phyloP scores from a whole-genome alignment of 805 yeast species.

The Starmerella stellata region DNA sequence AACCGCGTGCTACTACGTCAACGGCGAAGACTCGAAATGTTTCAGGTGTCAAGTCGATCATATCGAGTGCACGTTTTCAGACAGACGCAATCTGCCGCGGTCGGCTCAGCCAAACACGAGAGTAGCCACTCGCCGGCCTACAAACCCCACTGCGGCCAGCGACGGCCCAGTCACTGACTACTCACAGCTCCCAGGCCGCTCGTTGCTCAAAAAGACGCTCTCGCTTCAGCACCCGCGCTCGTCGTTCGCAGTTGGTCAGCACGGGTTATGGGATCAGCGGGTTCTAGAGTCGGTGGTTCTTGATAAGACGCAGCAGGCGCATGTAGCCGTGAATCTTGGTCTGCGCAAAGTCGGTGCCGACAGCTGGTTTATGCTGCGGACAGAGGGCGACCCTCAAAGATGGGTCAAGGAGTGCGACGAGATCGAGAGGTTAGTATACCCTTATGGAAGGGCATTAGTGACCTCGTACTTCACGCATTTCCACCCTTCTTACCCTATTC shows the following conservation, averaged over 20 bases:
- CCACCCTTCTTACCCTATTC: constrained; percentile 80
- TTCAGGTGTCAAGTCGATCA: constrained; percentile 61
- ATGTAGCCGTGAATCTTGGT: constrained; percentile 44
- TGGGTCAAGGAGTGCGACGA: constrained; percentile 66
- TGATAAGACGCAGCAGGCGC: constrained; percentile 65
- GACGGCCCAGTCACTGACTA: constrained; percentile 45
- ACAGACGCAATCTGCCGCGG: constrained; percentile 19
- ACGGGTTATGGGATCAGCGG: constrained; percentile 62
- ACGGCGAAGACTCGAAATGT: constrained; percentile 35
- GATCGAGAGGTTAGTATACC: constrained; percentile 73
- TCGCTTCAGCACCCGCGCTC: constrained; percentile 80
- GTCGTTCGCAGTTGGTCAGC: constrained; percentile 73
- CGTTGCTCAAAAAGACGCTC: constrained; percentile 47
- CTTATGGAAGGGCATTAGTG: constrained; percentile 57
- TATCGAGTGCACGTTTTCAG: constrained; percentile 57
- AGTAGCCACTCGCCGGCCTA: neutral
- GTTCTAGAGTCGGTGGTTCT: constrained; percentile 46
- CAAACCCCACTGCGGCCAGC: constrained; percentile 4
- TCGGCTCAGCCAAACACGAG: neutral
- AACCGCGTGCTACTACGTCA: constrained; percentile 54
- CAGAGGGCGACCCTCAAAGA: constrained; percentile 54
- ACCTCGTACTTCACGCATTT: constrained; percentile 67
- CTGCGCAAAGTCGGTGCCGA: constrained; percentile 63
- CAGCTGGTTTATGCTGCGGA: constrained; percentile 52
- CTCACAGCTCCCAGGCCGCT: constrained; percentile 41